Percentiles rank a stretch among this genome's conserved stretches.
phyloP scores from a whole-genome alignment of 441 rosid species.

The Erodium texanum region DNA sequence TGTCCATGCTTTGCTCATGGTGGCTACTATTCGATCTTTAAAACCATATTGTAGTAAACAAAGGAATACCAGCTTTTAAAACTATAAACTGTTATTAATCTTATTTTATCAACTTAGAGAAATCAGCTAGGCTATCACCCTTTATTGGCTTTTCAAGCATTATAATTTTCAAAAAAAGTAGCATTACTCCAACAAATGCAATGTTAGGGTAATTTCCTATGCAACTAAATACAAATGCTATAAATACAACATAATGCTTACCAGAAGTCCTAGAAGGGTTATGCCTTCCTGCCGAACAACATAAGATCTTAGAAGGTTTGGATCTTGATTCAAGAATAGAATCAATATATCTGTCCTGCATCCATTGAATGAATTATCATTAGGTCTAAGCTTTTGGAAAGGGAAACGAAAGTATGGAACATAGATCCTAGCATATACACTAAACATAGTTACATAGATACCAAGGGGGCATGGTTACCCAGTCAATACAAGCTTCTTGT shows the following conservation, averaged over 20 bases:
- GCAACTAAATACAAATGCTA: conserved; percentile 3
- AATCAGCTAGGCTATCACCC: neutral
- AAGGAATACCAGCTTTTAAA: neutral
- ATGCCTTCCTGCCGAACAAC: conserved; percentile 77
- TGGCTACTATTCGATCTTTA: too few relatives aligned
- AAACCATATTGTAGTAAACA: too few relatives aligned
- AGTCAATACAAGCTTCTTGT: conserved; percentile 77
- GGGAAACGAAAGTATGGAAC: conserved; percentile 8
- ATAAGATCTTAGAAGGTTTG: conserved; percentile 87
- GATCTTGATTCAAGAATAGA: conserved; percentile 91
- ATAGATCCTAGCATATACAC: neutral
- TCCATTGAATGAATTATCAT: conserved; percentile 41
- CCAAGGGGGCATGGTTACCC: conserved; percentile 53
- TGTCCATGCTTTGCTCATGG: too few relatives aligned
- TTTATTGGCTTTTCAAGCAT: neutral
- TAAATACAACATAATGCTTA: conserved; percentile 28
- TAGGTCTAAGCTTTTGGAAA: conserved; percentile 23
- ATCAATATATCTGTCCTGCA: conserved; percentile 99
- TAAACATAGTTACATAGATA: conserved; percentile 15
- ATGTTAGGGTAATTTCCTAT: neutral
- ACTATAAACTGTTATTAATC: neutral
- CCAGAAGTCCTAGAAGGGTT: conserved; percentile 79
- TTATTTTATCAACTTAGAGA: neutral
- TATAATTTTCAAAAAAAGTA: neutral
- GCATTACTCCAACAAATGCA: neutral